A percentile compares a stretch with the other conserved stretches of the same genome.
Conservation (phyloP, 257 asterid species). For the Solanum bukasovii region DNA sequence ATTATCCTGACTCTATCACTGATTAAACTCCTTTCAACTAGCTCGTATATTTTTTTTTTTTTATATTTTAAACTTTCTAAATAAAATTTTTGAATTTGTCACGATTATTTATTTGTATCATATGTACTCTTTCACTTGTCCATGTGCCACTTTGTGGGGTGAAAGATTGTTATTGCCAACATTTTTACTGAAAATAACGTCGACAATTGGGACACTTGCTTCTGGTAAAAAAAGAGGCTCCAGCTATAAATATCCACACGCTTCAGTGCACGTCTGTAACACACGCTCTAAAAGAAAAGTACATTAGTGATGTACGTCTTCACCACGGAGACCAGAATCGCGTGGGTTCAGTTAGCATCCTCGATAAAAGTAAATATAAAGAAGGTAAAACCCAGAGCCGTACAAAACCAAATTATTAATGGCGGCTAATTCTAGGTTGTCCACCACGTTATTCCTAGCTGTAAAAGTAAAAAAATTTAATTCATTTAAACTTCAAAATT, state of each 20-base stretch:
- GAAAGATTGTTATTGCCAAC: constrained; percentile 11
- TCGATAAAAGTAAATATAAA: constrained; percentile 29
- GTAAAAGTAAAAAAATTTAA: constrained; percentile 14
- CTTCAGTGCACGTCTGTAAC: background rate
- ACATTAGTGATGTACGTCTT: background rate
- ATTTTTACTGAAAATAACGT: constrained; percentile 6
- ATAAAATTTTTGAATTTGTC: accelerated
- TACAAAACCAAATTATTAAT: constrained; percentile 26
- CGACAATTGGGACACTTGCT: background rate
- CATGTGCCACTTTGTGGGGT: constrained; percentile 28
- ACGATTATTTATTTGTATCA: background rate
- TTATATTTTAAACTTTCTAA: too few relatives aligned
- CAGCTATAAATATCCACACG: background rate
- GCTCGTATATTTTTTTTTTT: too few relatives aligned
- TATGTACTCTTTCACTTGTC: constrained; percentile 18
- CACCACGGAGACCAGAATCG: background rate
- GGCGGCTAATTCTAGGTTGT: constrained; percentile 55
- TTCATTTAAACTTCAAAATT: background rate
- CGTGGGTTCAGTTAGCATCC: constrained; percentile 7
- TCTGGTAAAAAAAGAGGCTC: background rate
- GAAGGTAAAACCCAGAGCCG: constrained; percentile 44
- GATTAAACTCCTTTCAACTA: too few relatives aligned
- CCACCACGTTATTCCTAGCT: constrained; percentile 66
- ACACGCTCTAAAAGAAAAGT: background rate
- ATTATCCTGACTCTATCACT: too few relatives aligned